Evolutionary conservation across 2,329 filamentous ascomycete species (phyloP).

Genomic region (Daldinia sp.): DNA sequence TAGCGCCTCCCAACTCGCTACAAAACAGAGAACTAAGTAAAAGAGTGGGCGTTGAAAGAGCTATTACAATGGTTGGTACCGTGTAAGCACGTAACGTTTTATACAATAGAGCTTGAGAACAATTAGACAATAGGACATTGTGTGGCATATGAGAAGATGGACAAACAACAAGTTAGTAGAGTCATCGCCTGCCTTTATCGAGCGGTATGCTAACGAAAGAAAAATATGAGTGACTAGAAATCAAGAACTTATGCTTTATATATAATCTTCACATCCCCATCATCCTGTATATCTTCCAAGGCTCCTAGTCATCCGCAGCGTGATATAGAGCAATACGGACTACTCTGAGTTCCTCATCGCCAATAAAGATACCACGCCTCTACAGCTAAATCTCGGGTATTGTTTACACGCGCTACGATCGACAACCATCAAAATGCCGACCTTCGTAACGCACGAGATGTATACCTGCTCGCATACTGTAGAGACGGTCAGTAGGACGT

Average conservation of each 20-base stretch:
- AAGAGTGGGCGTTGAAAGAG: background rate
- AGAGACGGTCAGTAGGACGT: background rate
- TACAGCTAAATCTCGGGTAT: background rate
- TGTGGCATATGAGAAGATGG: background rate
- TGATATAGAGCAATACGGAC: background rate
- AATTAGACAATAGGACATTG: background rate
- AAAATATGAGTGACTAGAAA: background rate
- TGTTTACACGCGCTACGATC: background rate
- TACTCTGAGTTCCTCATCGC: background rate
- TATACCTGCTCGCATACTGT: conserved; percentile 32
- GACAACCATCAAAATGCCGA: conserved; percentile 33
- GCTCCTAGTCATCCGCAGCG: background rate
- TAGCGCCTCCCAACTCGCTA: background rate
- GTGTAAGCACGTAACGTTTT: background rate
- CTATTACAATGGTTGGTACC: background rate
- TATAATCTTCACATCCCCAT: background rate
- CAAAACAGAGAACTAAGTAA: background rate
- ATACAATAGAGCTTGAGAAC: background rate
- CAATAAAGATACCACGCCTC: background rate
- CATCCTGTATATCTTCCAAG: background rate
- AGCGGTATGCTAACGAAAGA: background rate
- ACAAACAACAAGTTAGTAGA: background rate
- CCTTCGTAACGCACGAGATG: conserved; percentile 23
- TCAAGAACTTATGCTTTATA: background rate
- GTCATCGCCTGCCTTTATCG: background rate